phyloP scores from a whole-genome alignment of 768 basidiomycete genomes.

The Phylloporus rhodoxanthus region DNA sequence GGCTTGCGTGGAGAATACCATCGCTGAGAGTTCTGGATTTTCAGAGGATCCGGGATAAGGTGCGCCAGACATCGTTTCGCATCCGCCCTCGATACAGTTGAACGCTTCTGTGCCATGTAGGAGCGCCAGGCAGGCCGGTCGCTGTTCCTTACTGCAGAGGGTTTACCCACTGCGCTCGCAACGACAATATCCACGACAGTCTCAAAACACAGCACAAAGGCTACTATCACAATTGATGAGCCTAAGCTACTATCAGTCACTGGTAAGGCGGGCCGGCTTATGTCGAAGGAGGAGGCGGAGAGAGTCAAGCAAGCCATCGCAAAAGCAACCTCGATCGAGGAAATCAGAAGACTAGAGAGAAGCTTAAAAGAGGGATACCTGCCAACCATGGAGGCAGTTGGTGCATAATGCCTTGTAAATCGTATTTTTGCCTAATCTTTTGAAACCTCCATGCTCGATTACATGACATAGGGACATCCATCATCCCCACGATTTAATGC shows the following conservation, averaged over 20 bases:
- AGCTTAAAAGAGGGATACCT: constrained; percentile 80
- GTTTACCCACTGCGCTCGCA: constrained; percentile 72
- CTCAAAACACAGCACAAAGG: constrained; percentile 60
- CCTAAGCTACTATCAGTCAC: constrained; percentile 53
- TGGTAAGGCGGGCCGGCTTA: constrained; percentile 75
- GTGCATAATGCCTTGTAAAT: constrained; percentile 48
- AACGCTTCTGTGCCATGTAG: constrained; percentile 39
- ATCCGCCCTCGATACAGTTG: constrained; percentile 20
- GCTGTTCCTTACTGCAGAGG: constrained; percentile 77
- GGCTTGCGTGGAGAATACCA: constrained; percentile 86
- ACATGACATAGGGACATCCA: not conserved
- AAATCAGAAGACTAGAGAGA: constrained; percentile 78
- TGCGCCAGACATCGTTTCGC: constrained; percentile 43
- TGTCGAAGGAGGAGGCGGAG: constrained; percentile 89
- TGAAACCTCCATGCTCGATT: constrained; percentile 1
- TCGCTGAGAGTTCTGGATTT: constrained; percentile 90
- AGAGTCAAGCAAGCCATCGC: constrained; percentile 83
- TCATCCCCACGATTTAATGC: not conserved
- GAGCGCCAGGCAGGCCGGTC: constrained; percentile 71
- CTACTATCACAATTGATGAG: constrained; percentile 65
- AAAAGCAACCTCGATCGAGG: constrained; percentile 86
- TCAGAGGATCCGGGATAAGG: constrained; percentile 92
- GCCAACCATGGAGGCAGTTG: constrained; percentile 71
- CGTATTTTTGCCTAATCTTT: constrained; percentile 31
- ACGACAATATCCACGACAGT: constrained; percentile 71